phyloP scores from a whole-genome alignment of 1,284 basidiomycete species.

The Ganoderma meredithae region DNA sequence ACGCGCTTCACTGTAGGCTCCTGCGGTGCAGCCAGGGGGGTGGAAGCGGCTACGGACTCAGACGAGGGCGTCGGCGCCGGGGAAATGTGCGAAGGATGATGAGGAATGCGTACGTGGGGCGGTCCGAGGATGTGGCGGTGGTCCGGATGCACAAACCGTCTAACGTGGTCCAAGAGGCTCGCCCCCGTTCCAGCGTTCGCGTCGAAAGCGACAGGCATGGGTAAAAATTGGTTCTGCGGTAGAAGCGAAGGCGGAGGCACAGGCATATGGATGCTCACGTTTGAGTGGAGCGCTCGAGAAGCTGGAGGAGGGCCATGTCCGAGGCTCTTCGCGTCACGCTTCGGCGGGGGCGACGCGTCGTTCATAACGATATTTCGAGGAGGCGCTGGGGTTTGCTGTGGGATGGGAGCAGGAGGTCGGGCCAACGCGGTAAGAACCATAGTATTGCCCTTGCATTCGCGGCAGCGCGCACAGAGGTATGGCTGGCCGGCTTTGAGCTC shows the following conservation, averaged over 20 bases:
- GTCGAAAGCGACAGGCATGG: neutral
- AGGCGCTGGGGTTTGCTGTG: neutral
- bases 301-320: neutral
- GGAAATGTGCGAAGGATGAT: neutral
- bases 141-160: constrained; percentile 24
- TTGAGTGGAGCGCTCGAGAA: neutral
- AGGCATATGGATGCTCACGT: neutral
- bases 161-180: neutral
- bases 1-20: neutral
- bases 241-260: neutral
- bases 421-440: neutral
- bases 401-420: neutral
- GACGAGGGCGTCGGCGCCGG: neutral
- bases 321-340: neutral
- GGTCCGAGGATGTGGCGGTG: constrained; percentile 15
- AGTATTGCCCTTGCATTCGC: neutral
- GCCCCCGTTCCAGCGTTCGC: neutral
- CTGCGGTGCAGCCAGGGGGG: neutral
- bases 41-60: too few relatives aligned
- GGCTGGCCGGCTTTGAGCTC: neutral
- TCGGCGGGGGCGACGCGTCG: neutral
- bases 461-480: constrained; percentile 9
- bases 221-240: neutral
- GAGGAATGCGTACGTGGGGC: neutral
- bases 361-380: neutral